Evolutionary conservation across 2,329 filamentous ascomycete species (phyloP).

Genomic region (Trichoderma asperellum): DNA sequence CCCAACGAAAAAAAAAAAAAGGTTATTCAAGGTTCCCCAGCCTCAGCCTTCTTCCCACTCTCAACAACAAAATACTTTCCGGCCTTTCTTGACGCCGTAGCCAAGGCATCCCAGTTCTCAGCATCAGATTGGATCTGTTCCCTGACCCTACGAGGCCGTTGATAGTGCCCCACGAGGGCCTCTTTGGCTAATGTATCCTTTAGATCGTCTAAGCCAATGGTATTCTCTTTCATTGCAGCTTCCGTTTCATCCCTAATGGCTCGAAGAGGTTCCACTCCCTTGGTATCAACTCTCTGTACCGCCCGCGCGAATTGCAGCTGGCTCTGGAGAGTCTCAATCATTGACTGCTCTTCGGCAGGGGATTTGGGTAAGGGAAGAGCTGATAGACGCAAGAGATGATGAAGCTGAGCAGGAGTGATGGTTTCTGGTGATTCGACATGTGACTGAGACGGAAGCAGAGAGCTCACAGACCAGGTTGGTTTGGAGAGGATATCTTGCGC

Average conservation of each 20-base stretch:
- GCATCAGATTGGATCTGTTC: constrained; percentile 48
- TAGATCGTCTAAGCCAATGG: constrained; percentile 62
- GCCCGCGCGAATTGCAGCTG: constrained; percentile 91
- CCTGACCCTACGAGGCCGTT: constrained; percentile 47
- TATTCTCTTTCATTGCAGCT: constrained; percentile 61
- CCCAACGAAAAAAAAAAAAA: neutral
- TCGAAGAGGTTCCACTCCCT: constrained; percentile 71
- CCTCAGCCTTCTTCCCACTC: constrained; percentile 51
- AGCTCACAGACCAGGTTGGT: constrained; percentile 82
- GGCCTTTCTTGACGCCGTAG: constrained; percentile 65
- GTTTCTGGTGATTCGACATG: constrained; percentile 40
- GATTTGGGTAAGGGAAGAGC: constrained; percentile 75
- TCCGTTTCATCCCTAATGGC: constrained; percentile 81
- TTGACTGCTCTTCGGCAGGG: constrained; percentile 64
- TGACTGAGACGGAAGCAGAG: constrained; percentile 58
- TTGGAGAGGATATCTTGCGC: constrained; percentile 60
- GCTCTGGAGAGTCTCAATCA: constrained; percentile 75
- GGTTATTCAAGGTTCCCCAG: constrained; percentile 20
- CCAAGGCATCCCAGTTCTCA: constrained; percentile 73
- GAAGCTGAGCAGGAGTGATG: constrained; percentile 70
- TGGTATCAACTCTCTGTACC: constrained; percentile 78
- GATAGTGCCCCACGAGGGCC: constrained; percentile 60
- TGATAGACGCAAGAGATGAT: constrained; percentile 85
- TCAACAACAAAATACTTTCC: constrained; percentile 81
- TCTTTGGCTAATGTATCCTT: constrained; percentile 62